These are phyloP conservation scores for Hordeum vulgare DNA, from an alignment of 176 grass and related monocot genomes.

Conservation along the genomic window MorexV3_pseudomolecules_assembly NC_058519.1:539928293-539928792, in stretches of 20 bases:
- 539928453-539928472: conserved; percentile 46
- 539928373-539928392: not conserved
- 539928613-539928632: conserved; percentile 4
- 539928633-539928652: not conserved
- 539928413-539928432: conserved; percentile 20
- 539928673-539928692: not conserved
- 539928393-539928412: conserved; percentile 15
- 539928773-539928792: not conserved
- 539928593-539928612: not conserved
- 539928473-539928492: conserved; percentile 82
- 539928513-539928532: conserved; percentile 99
- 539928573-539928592: conserved; percentile 19
- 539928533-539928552: conserved; percentile 99
- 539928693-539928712: conserved; percentile 17
- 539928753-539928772: not conserved
- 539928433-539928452: conserved; percentile 64
- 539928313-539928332: not conserved
- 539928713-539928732: not conserved
- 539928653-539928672: not conserved
- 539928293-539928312: not conserved
- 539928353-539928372: not conserved
- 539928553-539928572: not conserved
- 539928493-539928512: conserved; percentile 87
- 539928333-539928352: not conserved
- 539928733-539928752: not conserved